These are phyloP conservation scores for Punica granatum DNA, from an alignment of 345 rosid species.

Conservation along the genomic window DNA sequence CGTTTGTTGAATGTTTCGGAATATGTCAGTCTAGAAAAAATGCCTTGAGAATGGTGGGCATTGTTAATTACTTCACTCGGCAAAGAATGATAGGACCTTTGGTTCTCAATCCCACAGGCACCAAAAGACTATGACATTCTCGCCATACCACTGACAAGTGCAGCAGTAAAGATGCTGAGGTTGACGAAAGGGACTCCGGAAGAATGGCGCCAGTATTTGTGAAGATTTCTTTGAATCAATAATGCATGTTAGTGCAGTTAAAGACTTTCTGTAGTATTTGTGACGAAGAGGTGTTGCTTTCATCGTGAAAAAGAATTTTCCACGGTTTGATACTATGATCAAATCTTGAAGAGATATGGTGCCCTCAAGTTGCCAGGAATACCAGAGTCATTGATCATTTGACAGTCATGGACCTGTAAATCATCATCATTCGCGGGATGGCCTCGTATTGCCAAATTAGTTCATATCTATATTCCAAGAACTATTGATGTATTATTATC, in stretches of 20 bases:
- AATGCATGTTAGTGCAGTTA: constrained; percentile 12
- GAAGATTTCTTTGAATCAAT: constrained; percentile 26
- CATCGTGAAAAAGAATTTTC: neutral
- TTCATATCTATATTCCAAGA: too few relatives aligned
- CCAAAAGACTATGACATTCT: constrained; percentile 82
- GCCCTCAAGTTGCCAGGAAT: too few relatives aligned
- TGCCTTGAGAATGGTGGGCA: neutral
- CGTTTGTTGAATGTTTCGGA: neutral
- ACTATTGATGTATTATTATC: too few relatives aligned
- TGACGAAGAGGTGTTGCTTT: neutral
- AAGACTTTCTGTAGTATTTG: neutral
- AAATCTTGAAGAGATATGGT: neutral
- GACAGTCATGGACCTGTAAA: too few relatives aligned
- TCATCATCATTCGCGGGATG: too few relatives aligned
- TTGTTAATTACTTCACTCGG: neutral
- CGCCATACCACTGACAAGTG: constrained; percentile 78
- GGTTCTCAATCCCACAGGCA: constrained; percentile 30
- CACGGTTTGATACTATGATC: neutral
- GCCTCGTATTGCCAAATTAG: too few relatives aligned
- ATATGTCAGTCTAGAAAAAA: neutral
- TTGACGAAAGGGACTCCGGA: constrained; percentile 60
- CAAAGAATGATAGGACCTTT: neutral
- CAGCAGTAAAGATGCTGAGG: constrained; percentile 63
- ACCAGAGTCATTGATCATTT: too few relatives aligned
- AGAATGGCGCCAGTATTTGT: constrained; percentile 82